phyloP scores from a whole-genome alignment of 2,329 filamentous ascomycete genomes.

The Myriosclerotinia duriaeana region DNA sequence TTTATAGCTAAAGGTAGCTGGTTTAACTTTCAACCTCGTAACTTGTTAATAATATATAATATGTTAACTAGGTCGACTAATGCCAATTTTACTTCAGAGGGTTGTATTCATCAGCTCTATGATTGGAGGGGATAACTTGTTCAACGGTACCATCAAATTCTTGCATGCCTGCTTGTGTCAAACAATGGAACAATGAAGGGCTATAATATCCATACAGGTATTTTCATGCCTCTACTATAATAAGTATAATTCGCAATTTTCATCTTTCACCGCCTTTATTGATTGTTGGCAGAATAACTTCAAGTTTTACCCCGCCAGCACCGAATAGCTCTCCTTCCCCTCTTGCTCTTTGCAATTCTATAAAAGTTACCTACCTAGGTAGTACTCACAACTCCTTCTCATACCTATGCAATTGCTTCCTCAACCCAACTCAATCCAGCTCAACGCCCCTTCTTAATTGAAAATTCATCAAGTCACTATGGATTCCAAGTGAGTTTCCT shows the following conservation, averaged over 20 bases:
- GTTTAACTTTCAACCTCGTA: background rate
- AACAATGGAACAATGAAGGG: background rate
- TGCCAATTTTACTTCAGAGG: background rate
- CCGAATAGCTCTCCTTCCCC: background rate
- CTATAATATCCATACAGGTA: no score
- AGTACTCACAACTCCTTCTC: background rate
- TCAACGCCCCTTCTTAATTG: background rate
- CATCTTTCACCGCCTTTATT: constrained; percentile 7
- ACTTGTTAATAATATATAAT: background rate
- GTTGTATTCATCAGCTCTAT: background rate
- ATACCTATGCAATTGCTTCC: constrained; percentile 1
- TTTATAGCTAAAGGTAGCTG: constrained; percentile 3
- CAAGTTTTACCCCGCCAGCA: constrained; percentile 6
- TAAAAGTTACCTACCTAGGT: background rate
- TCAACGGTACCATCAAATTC: background rate
- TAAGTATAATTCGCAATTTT: background rate
- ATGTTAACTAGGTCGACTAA: background rate
- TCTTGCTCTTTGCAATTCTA: background rate
- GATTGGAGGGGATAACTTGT: background rate
- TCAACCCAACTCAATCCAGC: background rate
- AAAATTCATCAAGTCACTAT: background rate
- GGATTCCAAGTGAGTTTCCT: constrained; percentile 5
- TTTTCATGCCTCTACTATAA: no score
- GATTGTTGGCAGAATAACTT: background rate
- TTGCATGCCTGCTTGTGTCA: background rate